Conservation (phyloP, 192 early-diverging fungal genomes). For the Coemansia sp. region DNA sequence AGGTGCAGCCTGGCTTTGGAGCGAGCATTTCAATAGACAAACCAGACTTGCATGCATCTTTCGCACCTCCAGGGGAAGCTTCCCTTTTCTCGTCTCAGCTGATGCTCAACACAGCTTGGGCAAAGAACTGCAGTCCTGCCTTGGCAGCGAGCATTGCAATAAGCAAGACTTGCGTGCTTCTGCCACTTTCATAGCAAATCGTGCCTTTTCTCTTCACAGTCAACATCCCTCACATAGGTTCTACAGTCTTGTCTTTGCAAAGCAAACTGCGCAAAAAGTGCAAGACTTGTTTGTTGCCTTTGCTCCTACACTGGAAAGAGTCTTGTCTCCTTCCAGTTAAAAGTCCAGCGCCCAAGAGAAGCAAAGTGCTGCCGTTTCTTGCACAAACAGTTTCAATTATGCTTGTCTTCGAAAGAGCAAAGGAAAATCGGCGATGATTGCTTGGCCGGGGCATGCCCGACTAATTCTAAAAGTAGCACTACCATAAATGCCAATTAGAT, state of each 20-base stretch:
- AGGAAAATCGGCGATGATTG: neutral
- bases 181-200: neutral
- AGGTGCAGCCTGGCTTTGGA: too few relatives aligned
- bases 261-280: neutral
- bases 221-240: neutral
- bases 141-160: neutral
- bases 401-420: neutral
- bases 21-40: too few relatives aligned
- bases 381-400: too few relatives aligned
- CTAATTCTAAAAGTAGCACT: neutral
- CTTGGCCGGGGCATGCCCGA: neutral
- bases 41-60: too few relatives aligned
- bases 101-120: neutral
- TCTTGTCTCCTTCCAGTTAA: neutral
- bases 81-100: too few relatives aligned
- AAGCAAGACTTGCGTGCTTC: neutral
- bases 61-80: too few relatives aligned
- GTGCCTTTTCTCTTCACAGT: neutral
- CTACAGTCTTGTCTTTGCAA: neutral
- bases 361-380: too few relatives aligned
- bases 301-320: neutral
- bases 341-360: too few relatives aligned
- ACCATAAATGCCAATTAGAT: neutral
- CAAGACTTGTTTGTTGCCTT: neutral
- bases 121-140: neutral